Base-by-base conservation (phyloP, 352 stramenopile genomes). In the Thalassiosira mediterranea region DNA sequence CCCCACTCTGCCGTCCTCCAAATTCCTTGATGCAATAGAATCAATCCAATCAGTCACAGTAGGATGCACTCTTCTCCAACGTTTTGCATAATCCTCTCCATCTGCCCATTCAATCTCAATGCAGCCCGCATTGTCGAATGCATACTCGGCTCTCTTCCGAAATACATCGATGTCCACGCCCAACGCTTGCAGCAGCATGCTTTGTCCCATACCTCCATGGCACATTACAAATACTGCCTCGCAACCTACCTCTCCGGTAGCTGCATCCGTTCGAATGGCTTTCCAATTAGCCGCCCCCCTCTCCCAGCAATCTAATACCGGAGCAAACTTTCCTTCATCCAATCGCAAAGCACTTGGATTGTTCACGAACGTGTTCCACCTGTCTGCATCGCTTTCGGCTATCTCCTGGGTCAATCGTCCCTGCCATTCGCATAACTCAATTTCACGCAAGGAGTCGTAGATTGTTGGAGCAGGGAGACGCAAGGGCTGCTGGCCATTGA, bases 301-400 rank as follows among this genome's bases (percentile, higher is more conserved):
- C 42, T 73, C 67, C 59, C 68, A 82, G 28, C 57, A 73, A 52
- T 79, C 66, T 25, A 77, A 60, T 21, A 82, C 54, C n/a, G 73
- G 66, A 23, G 58, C 48, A 52, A 77, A 77, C 31, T 17, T 65
- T 32, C 64, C 64, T 26, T 31, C 40, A 17, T 61, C 19, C 53
- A 72, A 71, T 44, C 47, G 32, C 34, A 76, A 61, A 15, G 13
- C 1, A 8, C 28, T 56, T 17, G 73, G 73, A 61, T 78, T 23
- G 2, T 34, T 29, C 38, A 38, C 38, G 23, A 76, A 82, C 0
- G 40, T 44, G n/a, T 58, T 51, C 73, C 73, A 82, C 29, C 59
- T 73, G 5, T 48, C 21, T 5, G 28, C 13, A 32, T 76, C 57
- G 17, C 62, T 15, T 4, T 57, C 11, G 0, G 40, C 46, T 1